Conservation (phyloP, 495 filamentous ascomycete genomes). For the Trichoderma orchidacearum region DNA sequence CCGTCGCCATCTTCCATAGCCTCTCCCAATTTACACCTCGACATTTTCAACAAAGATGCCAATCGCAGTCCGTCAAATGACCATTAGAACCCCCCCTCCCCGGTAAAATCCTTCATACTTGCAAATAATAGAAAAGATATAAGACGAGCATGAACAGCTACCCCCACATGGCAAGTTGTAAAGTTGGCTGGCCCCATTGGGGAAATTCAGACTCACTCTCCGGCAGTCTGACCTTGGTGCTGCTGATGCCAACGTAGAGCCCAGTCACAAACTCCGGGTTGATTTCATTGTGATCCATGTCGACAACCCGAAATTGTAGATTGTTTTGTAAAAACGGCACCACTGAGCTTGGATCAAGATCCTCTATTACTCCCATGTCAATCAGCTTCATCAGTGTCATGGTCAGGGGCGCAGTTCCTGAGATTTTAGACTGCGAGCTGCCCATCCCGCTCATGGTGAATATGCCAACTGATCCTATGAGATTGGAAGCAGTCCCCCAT, state of each 20-base stretch:
- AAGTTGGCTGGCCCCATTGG: constrained; percentile 17
- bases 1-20: neutral
- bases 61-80: too few relatives aligned
- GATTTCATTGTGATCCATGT: constrained; percentile 13
- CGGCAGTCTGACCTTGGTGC: constrained; percentile 23
- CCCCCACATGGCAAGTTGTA: neutral
- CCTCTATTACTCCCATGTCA: constrained; percentile 18
- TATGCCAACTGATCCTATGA: constrained; percentile 42
- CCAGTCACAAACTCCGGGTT: constrained; percentile 12
- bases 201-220: constrained; percentile 24
- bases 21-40: neutral
- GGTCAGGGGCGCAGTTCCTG: constrained; percentile 45
- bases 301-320: constrained; percentile 25
- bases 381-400: constrained; percentile 31
- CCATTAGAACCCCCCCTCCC: too few relatives aligned
- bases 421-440: constrained; percentile 15
- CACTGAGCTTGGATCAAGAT: constrained; percentile 26
- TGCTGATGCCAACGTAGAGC: constrained; percentile 25
- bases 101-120: neutral
- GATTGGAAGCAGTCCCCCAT: constrained; percentile 29
- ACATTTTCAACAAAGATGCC: neutral
- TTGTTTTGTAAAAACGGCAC: constrained; percentile 28
- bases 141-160: neutral
- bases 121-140: neutral
- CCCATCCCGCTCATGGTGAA: constrained; percentile 22